phyloP scores from a whole-genome alignment of 148 eudicot genomes.

The Chenopodium suecicum region DNA sequence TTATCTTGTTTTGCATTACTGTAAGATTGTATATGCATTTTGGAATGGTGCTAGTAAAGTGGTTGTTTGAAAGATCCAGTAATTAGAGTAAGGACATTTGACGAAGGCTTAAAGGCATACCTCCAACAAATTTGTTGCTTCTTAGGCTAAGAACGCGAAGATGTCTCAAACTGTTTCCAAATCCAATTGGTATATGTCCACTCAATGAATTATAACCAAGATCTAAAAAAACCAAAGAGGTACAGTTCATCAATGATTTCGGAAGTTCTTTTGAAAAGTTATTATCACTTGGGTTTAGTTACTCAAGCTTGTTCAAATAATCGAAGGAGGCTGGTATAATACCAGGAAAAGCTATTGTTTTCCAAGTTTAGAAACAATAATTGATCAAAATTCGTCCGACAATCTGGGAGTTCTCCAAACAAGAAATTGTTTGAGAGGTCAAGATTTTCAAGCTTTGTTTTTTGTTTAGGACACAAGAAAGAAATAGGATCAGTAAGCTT shows the following conservation, averaged over 20 bases:
- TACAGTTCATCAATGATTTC: background rate
- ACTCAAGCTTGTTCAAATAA: background rate
- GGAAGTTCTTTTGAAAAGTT: background rate
- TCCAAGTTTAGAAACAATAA: background rate
- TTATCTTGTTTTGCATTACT: too few species aligned
- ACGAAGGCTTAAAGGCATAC: too few species aligned
- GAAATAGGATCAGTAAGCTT: background rate
- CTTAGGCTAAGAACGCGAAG: too few species aligned
- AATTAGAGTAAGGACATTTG: too few species aligned
- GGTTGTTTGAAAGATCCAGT: too few species aligned
- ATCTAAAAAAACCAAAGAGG: conserved; percentile 1
- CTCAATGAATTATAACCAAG: background rate
- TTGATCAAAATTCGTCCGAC: background rate
- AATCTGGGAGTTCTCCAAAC: background rate
- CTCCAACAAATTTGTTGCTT: too few species aligned
- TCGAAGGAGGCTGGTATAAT: conserved; percentile 10
- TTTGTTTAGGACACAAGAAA: conserved; percentile 8
- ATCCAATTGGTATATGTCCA: background rate
- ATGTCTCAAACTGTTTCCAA: background rate
- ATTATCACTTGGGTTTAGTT: conserved; percentile 8
- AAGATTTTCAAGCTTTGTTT: background rate
- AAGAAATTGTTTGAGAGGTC: too few species aligned
- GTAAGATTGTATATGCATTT: too few species aligned
- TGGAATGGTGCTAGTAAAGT: too few species aligned
- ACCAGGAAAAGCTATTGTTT: conserved; percentile 12